Evolutionary conservation across 225 moss, liverwort and hornwort species (phyloP), one percentile per base, ranked within the genome.

Genomic region (Neckera pumila): DNA sequence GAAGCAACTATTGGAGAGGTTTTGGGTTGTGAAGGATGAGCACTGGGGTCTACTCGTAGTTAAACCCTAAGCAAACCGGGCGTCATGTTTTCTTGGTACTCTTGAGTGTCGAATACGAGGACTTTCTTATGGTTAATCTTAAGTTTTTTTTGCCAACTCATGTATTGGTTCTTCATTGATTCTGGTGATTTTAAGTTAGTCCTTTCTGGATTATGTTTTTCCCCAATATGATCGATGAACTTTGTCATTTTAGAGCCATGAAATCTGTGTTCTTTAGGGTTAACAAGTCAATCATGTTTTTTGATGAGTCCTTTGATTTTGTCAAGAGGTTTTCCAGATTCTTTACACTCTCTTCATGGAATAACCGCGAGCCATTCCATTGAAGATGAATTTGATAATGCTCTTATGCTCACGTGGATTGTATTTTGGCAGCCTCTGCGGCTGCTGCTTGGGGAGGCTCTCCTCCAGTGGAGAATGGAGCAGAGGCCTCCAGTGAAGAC

Each of bases 381-480:
- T 21, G 58, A 26, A n/a, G 56, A 28, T 87, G 56, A 80, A 65
- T 49, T 78, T 54, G 63, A 77, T 62, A 63, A 14, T 87, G 53
- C 77, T 79, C 88, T 90, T 20, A 84, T 58, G 28, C 69, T 81
- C 45, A 54, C 33, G 27, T 90, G 53, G 63, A 73, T 89, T 72
- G 40, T 82, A 16, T 85, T 51, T 73, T 89, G 88, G 85, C 95
- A 99, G 96, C 94, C 77, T 88, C 98, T 82, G 95, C 95, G 90
- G 91, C 88, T 61, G 88, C 94, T 88, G 98, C 96, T 36, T 96
- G 98, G 98, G 97, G 93, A 92, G 95, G 93, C 66, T 47, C 93
- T 84, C 84, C 92, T 89, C 96, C 97, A 79, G 90, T 85, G 36
- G 93, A 93, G 75, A 89, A 87, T 77, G 80, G 66, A 61, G 80